Conservation (phyloP, 192 early-diverging fungal species). For the Backusella westeae region DNA sequence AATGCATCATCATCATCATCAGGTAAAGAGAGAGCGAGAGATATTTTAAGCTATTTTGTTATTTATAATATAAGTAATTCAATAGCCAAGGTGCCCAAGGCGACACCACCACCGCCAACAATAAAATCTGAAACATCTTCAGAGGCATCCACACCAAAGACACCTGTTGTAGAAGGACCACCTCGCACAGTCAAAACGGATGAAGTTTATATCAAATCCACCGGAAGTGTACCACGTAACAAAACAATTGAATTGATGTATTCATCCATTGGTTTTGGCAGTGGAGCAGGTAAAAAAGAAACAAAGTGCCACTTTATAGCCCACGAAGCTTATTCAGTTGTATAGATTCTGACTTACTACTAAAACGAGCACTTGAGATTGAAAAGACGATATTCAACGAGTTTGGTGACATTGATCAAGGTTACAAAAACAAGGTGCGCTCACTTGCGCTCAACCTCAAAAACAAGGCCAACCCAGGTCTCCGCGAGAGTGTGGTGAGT, state of each 20-base stretch:
- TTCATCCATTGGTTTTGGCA: constrained; percentile 60
- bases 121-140: constrained; percentile 36
- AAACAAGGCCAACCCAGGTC: constrained; percentile 71
- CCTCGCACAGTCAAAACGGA: constrained; percentile 59
- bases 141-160: constrained; percentile 34
- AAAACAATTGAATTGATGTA: constrained; percentile 84
- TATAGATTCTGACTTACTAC: constrained; percentile 49
- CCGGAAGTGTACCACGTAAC: constrained; percentile 68
- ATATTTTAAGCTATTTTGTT: not conserved
- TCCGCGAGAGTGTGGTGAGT: constrained; percentile 64
- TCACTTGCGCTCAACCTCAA: constrained; percentile 76
- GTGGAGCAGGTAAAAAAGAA: constrained; percentile 47
- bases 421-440: constrained; percentile 75
- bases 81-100: not conserved
- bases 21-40: not conserved
- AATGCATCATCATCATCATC: not conserved
- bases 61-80: not conserved
- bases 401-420: constrained; percentile 42
- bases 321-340: too few species aligned
- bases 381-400: constrained; percentile 65
- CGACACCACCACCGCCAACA: not conserved
- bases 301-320: too few species aligned
- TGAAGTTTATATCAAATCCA: constrained; percentile 45
- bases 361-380: constrained; percentile 53
- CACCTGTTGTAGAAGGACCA: constrained; percentile 21